Conservation (phyloP, 305 asterid genomes). For the Fraxinus greggii region DNA sequence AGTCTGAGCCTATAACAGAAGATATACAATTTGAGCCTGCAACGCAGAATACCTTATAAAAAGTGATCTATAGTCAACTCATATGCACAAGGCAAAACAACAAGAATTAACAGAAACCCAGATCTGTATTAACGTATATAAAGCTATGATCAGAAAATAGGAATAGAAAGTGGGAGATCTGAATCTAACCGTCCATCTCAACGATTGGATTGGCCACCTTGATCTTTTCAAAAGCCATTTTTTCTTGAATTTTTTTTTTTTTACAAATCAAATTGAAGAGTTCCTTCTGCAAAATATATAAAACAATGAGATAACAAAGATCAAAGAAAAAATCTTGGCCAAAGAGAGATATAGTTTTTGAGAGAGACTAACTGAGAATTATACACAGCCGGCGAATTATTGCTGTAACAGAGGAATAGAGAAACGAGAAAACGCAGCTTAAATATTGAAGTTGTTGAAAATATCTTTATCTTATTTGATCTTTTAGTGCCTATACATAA, state of each 20-base stretch:
- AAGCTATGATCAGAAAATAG: slow-evolving; percentile 1
- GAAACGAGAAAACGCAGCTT: neutral
- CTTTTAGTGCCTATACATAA: neutral
- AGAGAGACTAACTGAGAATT: neutral
- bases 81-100: neutral
- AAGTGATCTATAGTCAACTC: slow-evolving; percentile 22
- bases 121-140: slow-evolving; percentile 17
- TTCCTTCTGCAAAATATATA: neutral
- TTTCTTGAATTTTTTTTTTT: neutral
- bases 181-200: slow-evolving; percentile 94
- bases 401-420: neutral
- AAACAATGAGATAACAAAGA: neutral
- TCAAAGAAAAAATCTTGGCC: slow-evolving; percentile 6
- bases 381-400: neutral
- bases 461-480: neutral
- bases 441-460: neutral
- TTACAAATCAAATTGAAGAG: slow-evolving; percentile 9
- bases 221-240: slow-evolving; percentile 83
- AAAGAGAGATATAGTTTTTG: neutral
- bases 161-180: slow-evolving; percentile 23
- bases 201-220: slow-evolving; percentile 93
- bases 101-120: slow-evolving; percentile 14
- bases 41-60: neutral
- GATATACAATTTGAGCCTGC: slow-evolving; percentile 16
- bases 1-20: slow-evolving; percentile 1